Conservation (phyloP, 495 filamentous ascomycete genomes). For the Delitschia confertaspora region DNA sequence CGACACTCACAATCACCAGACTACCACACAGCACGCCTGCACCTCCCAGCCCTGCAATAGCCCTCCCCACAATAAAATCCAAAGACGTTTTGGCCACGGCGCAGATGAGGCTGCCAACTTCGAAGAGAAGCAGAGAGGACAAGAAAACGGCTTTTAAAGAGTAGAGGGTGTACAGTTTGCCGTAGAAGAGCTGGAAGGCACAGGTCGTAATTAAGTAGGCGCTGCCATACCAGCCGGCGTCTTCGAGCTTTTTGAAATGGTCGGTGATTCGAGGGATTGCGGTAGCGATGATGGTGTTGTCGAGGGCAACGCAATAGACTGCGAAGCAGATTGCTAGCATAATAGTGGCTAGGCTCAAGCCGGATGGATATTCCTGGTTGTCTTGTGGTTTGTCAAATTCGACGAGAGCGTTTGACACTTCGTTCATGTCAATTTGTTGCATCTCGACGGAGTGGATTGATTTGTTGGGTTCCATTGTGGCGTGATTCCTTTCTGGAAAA, state of each 20-base stretch:
- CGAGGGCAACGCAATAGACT: no score
- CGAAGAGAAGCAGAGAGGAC: constrained; percentile 63
- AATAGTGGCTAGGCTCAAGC: no score
- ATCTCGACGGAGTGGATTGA: no score
- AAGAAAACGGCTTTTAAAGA: constrained; percentile 62
- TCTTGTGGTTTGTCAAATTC: no score
- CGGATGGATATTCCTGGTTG: no score
- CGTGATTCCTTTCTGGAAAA: no score
- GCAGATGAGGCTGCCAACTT: constrained; percentile 71
- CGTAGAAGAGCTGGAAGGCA: constrained; percentile 61
- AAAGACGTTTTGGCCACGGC: constrained; percentile 64
- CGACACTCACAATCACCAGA: constrained; percentile 68
- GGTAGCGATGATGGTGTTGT: constrained; percentile 71
- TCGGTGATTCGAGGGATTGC: constrained; percentile 77
- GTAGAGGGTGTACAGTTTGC: constrained; percentile 71
- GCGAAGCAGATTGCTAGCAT: no score
- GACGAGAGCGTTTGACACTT: no score
- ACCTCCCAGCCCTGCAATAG: constrained; percentile 71
- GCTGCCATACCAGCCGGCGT: constrained; percentile 71
- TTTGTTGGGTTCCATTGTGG: no score
- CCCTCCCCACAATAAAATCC: constrained; percentile 72
- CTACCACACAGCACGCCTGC: constrained; percentile 78
- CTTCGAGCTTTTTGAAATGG: constrained; percentile 59
- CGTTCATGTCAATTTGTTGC: no score
- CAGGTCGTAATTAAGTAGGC: constrained; percentile 63